Conservation (phyloP, 768 basidiomycete genomes). For the Gautieria morchelliformis region DNA sequence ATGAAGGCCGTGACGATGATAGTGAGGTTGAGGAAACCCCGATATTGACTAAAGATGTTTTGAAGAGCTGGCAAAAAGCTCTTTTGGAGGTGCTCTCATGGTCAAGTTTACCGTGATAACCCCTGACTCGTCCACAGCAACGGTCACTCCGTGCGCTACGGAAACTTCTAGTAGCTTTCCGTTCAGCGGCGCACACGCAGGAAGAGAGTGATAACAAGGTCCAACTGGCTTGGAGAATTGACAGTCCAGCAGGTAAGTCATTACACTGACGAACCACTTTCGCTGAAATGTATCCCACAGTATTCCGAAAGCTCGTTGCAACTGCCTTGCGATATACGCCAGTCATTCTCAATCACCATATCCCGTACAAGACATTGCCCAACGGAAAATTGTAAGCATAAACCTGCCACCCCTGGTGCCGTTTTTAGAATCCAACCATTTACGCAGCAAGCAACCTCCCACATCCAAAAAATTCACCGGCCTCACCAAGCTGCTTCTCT, state of each 20-base stretch:
- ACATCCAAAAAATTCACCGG: constrained; percentile 66
- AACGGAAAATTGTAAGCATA: constrained; percentile 77
- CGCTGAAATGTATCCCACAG: constrained; percentile 29
- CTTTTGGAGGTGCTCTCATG: constrained; percentile 58
- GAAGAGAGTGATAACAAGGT: constrained; percentile 57
- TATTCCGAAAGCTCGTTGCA: constrained; percentile 88
- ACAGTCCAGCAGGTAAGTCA: constrained; percentile 51
- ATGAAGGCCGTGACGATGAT: constrained; percentile 28
- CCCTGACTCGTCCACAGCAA: constrained; percentile 38
- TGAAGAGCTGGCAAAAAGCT: constrained; percentile 82
- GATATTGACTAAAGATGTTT: constrained; percentile 55
- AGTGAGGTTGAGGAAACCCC: constrained; percentile 30
- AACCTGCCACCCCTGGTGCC: not conserved
- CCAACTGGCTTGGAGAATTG: constrained; percentile 75
- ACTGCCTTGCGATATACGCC: constrained; percentile 88
- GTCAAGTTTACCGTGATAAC: constrained; percentile 1
- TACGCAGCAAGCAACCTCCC: constrained; percentile 69
- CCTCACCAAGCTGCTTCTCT: constrained; percentile 78
- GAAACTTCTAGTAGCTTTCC: constrained; percentile 82
- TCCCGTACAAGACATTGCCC: constrained; percentile 73
- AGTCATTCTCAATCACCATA: constrained; percentile 75
- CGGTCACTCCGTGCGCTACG: constrained; percentile 76
- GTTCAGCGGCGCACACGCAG: constrained; percentile 84
- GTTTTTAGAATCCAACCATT: constrained; percentile 1
- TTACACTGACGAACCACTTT: not conserved